Evolutionary conservation across 176 grass and related monocot genomes (phyloP), one percentile per base, ranked within the genome.

Genomic region (Oryza punctata): DNA sequence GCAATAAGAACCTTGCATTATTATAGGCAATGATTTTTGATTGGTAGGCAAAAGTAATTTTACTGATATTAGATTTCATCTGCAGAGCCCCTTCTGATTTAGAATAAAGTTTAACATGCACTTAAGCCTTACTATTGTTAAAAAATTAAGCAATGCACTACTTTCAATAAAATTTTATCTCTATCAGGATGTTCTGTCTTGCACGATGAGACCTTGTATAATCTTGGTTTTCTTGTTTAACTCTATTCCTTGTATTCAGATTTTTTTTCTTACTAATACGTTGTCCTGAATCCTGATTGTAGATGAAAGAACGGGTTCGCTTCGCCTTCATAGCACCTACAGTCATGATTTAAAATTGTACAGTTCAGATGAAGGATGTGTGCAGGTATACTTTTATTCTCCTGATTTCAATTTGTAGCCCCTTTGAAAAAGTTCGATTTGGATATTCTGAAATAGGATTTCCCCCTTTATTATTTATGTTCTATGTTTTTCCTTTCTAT

Each of bases 291-390:
- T 84, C 12, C 49, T 72, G 41, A 84, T 43, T 86, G 69, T 84
- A 98, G 95, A 92, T 84, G 95, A 98, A 86, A 92, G 96, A 76
- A 91, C 93, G 72, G 92, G 92, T 67, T 85, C 95, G 77, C 93
- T 98, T 93, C 91, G 96, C 40, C 92, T 98, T 79, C 96, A 95
- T 95, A 98, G 96, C 81, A 98, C 96, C 45, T 95, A 95, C 60
- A 37, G 96, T 38, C 96, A 98, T 74, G 96, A 98, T 98, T 75
- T 98, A 33, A 98, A 98, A 87, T 95, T 98, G 77, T 98, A 95
- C 79, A 95, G 96, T 81, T 98, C 91, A 69, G 92, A 98, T 74
- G 96, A 98, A 79, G 96, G 93, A 13, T 91, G 96, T 72, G 96
- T 98, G 50, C 96, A 98, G 92, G 96, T 98, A 81, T 76, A 64